Base-by-base conservation (phyloP, 768 basidiomycete species). In the Boletus vinaceobasis region DNA sequence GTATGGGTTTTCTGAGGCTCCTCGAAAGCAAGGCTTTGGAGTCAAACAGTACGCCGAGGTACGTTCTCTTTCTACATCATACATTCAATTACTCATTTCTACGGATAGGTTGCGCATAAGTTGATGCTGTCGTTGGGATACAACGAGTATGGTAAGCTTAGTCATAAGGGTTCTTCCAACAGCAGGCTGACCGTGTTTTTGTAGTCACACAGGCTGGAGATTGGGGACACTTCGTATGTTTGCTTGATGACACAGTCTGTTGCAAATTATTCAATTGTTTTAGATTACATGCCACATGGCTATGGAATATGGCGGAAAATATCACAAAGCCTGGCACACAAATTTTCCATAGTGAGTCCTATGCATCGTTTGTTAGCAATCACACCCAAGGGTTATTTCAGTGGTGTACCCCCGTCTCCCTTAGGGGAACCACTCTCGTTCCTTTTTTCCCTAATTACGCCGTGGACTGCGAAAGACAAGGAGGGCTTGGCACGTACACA, bases 1-100 rank as follows among this genome's bases (percentile, higher is more conserved):
- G 0, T 87, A 69, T 65, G 85, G 82, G 0, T 86, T 85, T 66
- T 85, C 85, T 0, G 76, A 82, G 40, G 81, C 77, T 0, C 77
- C 81, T 0, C 79, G 65, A 46, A 79, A 78, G 62, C 74, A 74
- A 54, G 83, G 83, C 0, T 86, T 86, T 56, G 61, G 58, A 8
- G 32, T 69, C 0, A 55, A 64, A n/a, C 82, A 85, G 44, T 84
- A 79, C 46, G 83, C 83, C 1, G 81, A 86, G 70, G 84, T 79
- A 42, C 23, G 49, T 53, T 13, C n/a, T 45, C 39, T 4, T 6
- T 23, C 23, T 26, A 14, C n/a, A 17, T 29, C 1, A 17, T 15
- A 1, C 10, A 3, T 32, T 3, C 46, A 58, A 43, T 64, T 59
- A 1, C 26, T 27, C 50, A 46, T 40, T 21, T 23, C 27, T 5